phyloP scores from a whole-genome alignment of 2,329 filamentous ascomycete species.

The Calonectria pseudoturangicola region DNA sequence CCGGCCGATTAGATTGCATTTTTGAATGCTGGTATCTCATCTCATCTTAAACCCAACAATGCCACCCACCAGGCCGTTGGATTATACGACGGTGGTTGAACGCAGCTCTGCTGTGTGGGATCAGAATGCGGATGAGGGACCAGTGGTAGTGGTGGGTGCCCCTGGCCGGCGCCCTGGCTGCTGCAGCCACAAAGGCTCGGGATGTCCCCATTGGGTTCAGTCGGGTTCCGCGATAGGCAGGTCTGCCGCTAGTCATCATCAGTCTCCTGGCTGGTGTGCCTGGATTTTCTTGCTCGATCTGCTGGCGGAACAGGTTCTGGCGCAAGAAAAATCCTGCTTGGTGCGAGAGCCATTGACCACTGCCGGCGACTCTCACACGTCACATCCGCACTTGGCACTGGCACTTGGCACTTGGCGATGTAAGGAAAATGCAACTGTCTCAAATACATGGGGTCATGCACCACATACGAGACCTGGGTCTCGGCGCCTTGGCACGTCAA shows the following conservation, averaged over 20 bases:
- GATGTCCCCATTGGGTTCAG: constrained; percentile 16
- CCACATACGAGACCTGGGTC: constrained; percentile 29
- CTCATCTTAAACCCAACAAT: constrained; percentile 5
- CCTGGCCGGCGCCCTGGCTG: constrained; percentile 25
- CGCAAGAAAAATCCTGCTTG: not conserved
- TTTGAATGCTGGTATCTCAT: not conserved
- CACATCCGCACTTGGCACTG: not conserved
- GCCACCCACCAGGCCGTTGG: constrained; percentile 15
- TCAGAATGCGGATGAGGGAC: not conserved
- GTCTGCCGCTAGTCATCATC: constrained; percentile 22
- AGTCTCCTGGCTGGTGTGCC: constrained; percentile 21
- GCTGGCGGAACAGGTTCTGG: constrained; percentile 15
- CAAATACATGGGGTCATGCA: constrained; percentile 20
- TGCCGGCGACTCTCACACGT: not conserved
- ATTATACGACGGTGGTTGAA: constrained; percentile 6
- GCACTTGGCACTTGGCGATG: not conserved
- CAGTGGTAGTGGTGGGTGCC: constrained; percentile 18
- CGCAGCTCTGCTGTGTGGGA: constrained; percentile 21
- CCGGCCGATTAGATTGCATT: constrained; percentile 3
- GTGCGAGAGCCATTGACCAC: not conserved
- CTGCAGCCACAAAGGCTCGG: constrained; percentile 5
- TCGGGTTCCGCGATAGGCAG: constrained; percentile 22
- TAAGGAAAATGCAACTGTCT: constrained; percentile 30
- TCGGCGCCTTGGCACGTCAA: constrained; percentile 24
- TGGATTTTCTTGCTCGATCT: constrained; percentile 10